Base-by-base conservation (phyloP, 768 basidiomycete genomes). In the Amanita molliuscula region DNA sequence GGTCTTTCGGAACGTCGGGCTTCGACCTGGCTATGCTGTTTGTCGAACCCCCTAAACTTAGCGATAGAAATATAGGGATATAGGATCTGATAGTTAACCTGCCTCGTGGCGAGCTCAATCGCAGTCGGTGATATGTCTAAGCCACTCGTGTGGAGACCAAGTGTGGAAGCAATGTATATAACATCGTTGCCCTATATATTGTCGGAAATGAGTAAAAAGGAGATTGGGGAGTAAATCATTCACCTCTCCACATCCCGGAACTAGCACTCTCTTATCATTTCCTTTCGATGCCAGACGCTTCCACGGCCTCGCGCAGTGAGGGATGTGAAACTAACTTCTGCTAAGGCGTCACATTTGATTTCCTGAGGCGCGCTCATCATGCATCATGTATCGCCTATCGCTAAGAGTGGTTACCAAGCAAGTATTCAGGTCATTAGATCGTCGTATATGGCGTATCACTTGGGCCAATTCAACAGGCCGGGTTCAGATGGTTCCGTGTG, bases 131-230 rank as follows among this genome's bases (percentile, higher is more conserved):
- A 77, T 3, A 82, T 69, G 54, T 88, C 84, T 8, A 79, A 59
- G 0, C 77, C 82, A 7, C 74, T 49, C 0, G 71, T 67, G 16
- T 78, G 67, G 20, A 77, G 62, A 0, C 75, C 76, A 3, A 79
- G 62, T 1, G 66, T 57, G 1, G 65, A 61, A 13, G 81, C 76
- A 13, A 86, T 69, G 58, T 71, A 76, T 2, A 75, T 59, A 0
- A 75, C 71, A 55, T 85, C 84, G 58, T 82, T 78, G 8, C 79
- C 82, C 82, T 84, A n/a, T 16, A 26, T 7, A 11, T n/a, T n/a
- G n/a, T n/a, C n/a, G 9, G 6, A 4, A 21, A 15, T 33, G 16
- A 45, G 7, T 0, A 6, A 21, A 13, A 18, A 4, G 3, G 10
- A 34, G 7, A 25, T 10, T 6, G 13, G 42, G 42, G 9, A 28